Evolutionary conservation across 208 protist species (phyloP).

Genomic region (Acanthamoeba sp.): DNA sequence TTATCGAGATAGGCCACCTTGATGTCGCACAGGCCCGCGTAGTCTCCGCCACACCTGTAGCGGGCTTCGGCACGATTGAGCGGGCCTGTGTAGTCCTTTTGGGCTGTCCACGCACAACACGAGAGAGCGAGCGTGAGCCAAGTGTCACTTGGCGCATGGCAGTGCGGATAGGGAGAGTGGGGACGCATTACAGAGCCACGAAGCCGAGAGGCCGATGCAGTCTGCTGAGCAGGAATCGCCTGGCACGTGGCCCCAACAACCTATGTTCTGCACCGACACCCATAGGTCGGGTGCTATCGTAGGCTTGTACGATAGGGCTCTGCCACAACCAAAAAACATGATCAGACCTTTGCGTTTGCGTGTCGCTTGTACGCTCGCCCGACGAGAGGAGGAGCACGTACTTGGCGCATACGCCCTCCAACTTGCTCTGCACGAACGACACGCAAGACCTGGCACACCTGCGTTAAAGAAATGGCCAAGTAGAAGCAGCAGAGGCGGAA

Average conservation of each 20-base stretch:
- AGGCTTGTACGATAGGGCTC: background rate
- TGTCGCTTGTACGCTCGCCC: background rate
- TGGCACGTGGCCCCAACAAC: conserved; percentile 32
- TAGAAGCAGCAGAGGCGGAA: background rate
- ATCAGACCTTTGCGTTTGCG: background rate
- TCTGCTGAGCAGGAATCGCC: conserved; percentile 21
- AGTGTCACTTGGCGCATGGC: background rate
- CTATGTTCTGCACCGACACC: conserved; percentile 28
- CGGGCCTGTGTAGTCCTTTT: conserved; percentile 45
- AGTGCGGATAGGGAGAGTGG: background rate
- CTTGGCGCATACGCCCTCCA: background rate
- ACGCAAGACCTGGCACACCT: background rate
- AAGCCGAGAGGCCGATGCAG: background rate
- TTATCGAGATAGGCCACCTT: conserved; percentile 37
- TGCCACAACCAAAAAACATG: background rate
- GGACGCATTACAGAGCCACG: background rate
- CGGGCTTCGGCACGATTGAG: conserved; percentile 17
- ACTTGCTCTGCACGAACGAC: background rate
- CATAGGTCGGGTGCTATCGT: conserved; percentile 26
- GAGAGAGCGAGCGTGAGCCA: background rate
- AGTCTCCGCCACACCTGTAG: conserved; percentile 6
- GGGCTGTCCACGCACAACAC: background rate
- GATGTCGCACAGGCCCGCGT: conserved; percentile 49
- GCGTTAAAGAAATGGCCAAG: background rate
- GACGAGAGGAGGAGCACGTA: background rate